Percentiles rank a stretch among this genome's conserved stretches.
These are phyloP conservation scores for Sphaerulina musiva DNA, from an alignment of 2,329 filamentous ascomycete species.

Conservation along the genomic window DNA sequence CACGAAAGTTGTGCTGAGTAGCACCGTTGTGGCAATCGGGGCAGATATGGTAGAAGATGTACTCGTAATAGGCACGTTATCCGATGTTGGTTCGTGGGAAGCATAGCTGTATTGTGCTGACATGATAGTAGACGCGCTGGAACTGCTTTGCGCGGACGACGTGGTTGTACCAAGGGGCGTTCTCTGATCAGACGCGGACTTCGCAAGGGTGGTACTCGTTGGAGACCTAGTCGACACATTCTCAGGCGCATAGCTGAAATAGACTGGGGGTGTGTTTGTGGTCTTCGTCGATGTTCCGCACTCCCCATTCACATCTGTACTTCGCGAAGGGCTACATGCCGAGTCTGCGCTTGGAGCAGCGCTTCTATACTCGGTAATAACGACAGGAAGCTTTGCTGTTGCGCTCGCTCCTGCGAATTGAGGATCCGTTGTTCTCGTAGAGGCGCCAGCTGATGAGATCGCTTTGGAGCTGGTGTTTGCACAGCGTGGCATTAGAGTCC, in stretches of 20 bases:
- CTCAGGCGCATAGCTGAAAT: slow-evolving; percentile 10
- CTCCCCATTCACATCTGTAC: background rate
- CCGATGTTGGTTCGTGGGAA: background rate
- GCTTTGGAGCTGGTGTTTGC: slow-evolving; percentile 13
- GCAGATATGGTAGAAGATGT: background rate
- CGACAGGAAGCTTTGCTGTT: background rate
- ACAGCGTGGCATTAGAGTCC: slow-evolving; percentile 16
- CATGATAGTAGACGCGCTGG: background rate
- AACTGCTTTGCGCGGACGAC: background rate
- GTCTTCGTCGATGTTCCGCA: background rate
- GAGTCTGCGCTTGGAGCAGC: background rate
- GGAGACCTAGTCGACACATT: background rate
- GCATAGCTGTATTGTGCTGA: background rate
- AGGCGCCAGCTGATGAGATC: background rate
- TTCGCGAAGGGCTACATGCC: background rate
- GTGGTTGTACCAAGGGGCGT: background rate
- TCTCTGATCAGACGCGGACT: background rate
- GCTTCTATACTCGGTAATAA: background rate
- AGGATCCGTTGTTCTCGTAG: background rate
- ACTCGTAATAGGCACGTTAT: background rate
- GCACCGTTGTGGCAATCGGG: background rate
- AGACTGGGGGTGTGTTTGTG: background rate
- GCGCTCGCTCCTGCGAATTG: background rate
- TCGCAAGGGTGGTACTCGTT: background rate
- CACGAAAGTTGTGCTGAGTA: slow-evolving; percentile 18